These are phyloP conservation scores for Lactifluus rugatus DNA, from an alignment of 768 basidiomycete species.

Conservation along the genomic window DNA sequence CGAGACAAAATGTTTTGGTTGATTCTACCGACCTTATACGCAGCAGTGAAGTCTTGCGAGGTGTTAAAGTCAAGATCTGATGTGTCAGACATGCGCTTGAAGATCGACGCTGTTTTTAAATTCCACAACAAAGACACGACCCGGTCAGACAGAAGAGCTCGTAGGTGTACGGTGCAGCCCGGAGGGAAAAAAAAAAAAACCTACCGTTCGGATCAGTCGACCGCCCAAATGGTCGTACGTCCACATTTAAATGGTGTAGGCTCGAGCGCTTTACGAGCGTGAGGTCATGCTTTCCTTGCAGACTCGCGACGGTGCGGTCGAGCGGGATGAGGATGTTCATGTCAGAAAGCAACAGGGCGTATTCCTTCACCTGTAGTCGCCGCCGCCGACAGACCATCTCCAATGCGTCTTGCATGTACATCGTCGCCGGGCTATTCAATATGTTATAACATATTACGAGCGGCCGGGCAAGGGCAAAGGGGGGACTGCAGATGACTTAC, in stretches of 20 bases:
- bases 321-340: conserved; percentile 76
- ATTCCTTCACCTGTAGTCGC: conserved; percentile 66
- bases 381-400: conserved; percentile 72
- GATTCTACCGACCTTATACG: conserved; percentile 66
- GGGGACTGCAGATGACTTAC: conserved; percentile 38
- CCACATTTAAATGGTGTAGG: conserved; percentile 61
- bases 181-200: conserved; percentile 15
- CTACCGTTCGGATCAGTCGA: conserved; percentile 90
- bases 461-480: not conserved
- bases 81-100: conserved; percentile 78
- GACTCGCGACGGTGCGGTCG: conserved; percentile 91
- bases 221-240: conserved; percentile 52
- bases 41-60: conserved; percentile 68
- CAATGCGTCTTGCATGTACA: conserved; percentile 95
- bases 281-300: conserved; percentile 80
- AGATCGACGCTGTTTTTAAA: conserved; percentile 81
- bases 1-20: too few species aligned
- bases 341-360: conserved; percentile 61
- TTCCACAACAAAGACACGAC: not conserved
- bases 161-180: not conserved
- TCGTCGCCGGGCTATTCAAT: conserved; percentile 60
- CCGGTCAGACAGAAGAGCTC: not conserved
- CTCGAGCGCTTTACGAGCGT: conserved; percentile 70
- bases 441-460: not conserved
- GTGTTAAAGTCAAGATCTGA: conserved; percentile 39